Percentiles rank a stretch among this genome's conserved stretches.
phyloP scores from a whole-genome alignment of 768 basidiomycete species.

The Termitomyces sp. region DNA sequence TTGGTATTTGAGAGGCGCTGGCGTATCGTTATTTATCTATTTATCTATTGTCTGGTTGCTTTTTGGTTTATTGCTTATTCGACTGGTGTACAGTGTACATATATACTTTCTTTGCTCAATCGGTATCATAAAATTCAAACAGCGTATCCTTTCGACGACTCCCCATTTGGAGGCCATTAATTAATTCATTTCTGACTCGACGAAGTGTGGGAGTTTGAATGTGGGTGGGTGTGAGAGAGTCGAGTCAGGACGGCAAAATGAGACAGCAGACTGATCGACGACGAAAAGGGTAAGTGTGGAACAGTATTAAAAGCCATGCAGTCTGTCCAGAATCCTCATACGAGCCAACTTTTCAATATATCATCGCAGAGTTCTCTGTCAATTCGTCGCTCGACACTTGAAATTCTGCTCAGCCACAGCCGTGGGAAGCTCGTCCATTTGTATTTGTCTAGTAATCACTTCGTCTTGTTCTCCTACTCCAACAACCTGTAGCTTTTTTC shows the following conservation, averaged over 20 bases:
- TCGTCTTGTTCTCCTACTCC: background rate
- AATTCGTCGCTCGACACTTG: background rate
- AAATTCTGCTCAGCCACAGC: background rate
- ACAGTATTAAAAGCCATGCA: background rate
- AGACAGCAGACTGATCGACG: slow-evolving; percentile 7
- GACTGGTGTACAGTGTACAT: background rate
- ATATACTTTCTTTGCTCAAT: background rate
- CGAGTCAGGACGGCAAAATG: slow-evolving; percentile 15
- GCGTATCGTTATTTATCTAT: background rate
- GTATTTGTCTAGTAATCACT: background rate
- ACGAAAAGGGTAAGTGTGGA: slow-evolving; percentile 8
- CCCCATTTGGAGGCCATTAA: background rate
- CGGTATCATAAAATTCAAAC: background rate
- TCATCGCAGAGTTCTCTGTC: background rate
- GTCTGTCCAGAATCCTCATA: background rate
- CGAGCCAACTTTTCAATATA: background rate
- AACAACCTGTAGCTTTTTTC: slow-evolving; percentile 6
- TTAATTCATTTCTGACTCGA: background rate
- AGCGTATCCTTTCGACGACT: background rate
- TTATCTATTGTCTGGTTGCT: background rate
- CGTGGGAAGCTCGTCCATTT: slow-evolving; percentile 1
- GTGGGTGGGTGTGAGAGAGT: slow-evolving; percentile 4
- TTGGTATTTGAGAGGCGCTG: background rate
- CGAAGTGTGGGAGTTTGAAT: slow-evolving; percentile 2
- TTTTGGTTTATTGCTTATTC: slow-evolving; percentile 1